Evolutionary conservation across 148 eudicot genomes (phyloP).

Genomic region (Amaranthus palmeri): DNA sequence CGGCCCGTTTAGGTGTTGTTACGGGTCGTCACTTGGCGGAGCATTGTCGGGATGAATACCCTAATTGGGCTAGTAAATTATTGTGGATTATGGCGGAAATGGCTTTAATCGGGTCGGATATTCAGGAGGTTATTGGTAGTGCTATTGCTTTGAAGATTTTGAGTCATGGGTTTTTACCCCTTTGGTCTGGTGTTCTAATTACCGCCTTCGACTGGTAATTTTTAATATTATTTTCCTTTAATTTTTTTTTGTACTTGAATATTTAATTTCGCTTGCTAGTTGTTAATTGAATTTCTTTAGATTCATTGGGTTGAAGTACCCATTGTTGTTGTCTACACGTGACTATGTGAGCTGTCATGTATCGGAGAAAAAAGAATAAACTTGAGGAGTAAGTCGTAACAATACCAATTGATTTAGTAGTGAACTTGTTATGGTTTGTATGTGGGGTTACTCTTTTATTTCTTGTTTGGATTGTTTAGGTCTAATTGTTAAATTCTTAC

Average conservation of each 20-base stretch:
- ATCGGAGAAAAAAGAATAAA: no score
- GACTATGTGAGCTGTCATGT: no score
- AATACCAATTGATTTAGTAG: no score
- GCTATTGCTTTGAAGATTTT: slow-evolving; percentile 92
- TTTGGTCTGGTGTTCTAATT: slow-evolving; percentile 92
- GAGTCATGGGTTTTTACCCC: slow-evolving; percentile 73
- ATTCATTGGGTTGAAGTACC: no score
- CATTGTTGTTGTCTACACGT: no score
- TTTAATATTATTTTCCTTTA: no score
- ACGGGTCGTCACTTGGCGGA: slow-evolving; percentile 95
- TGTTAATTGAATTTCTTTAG: no score
- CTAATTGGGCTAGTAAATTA: slow-evolving; percentile 70
- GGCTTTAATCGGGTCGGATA: slow-evolving; percentile 86
- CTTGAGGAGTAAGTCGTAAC: no score
- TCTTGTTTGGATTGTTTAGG: no score
- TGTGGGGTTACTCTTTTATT: no score
- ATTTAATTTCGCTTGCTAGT: not conserved
- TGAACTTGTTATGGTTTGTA: no score
- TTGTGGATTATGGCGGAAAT: slow-evolving; percentile 92
- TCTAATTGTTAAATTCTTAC: no score
- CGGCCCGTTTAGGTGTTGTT: slow-evolving; percentile 92
- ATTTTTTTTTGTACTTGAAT: not conserved
- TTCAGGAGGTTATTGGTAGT: slow-evolving; percentile 97
- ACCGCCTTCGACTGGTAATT: slow-evolving; percentile 90
- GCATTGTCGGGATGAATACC: slow-evolving; percentile 86